Evolutionary conservation across 495 filamentous ascomycete genomes (phyloP), one percentile per base, ranked within the genome.

Genomic region (Penicillium canescens): DNA sequence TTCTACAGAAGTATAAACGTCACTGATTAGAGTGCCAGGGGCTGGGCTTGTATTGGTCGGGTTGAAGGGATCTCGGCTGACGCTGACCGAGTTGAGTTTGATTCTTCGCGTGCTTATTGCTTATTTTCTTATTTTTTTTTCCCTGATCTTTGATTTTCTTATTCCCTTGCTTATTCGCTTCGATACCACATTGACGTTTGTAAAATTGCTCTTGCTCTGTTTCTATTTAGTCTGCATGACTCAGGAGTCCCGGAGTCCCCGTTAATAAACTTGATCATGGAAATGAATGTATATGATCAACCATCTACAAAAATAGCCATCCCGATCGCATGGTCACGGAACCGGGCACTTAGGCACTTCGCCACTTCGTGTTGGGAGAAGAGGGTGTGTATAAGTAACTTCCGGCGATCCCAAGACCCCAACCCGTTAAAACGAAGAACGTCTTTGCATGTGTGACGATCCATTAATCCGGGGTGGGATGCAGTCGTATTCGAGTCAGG

Each of bases 1-100:
- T 0, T 5, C 36, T 40, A 13, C 51, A 76, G 73, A 76, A 76
- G 68, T 76, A 76, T 61, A 76, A 76, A 67, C 73, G 67, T 46
- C 67, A 74, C 59, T 76, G 55, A 60, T 16, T 46, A 18, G 16
- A 9, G 34, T n/a, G 18, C 14, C 24, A 50, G 36, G 31, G 37
- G 36, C n/a, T 13, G 23, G 23, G 14, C n/a, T 40, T 35, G 31
- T 11, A 12, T n/a, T 36, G 16, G 12, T 31, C 28, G 28, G 28
- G 9, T 31, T 10, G 7, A 31, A 10, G 28, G 28, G 6, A 8
- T 31, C 28, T 31, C 28, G 28, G 28, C 28, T 10, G 28, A 31
- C 9, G 7, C 28, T 31, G 28, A 31, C 28, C 28, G 28, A 31
- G 6, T 31, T 31, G 28, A 31, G 28, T 31, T 31, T 31, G 28